A percentile compares a stretch with the other conserved stretches of the same genome.
phyloP scores from a whole-genome alignment of 2,329 filamentous ascomycete genomes.

The Sclerotiophoma versabilis region DNA sequence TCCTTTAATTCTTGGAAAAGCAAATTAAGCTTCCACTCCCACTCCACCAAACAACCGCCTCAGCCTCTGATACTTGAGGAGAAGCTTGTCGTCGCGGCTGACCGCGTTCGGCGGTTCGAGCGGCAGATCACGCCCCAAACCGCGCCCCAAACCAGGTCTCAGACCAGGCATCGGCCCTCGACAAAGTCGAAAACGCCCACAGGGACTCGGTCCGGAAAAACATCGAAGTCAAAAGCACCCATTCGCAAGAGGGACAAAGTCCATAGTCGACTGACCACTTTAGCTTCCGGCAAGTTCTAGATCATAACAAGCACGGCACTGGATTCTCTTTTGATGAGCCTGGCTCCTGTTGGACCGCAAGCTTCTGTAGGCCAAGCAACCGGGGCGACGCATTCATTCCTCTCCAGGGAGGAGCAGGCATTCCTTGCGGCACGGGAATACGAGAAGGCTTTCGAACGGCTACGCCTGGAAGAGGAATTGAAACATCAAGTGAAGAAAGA shows the following conservation, averaged over 20 bases:
- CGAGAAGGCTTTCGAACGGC: conserved; percentile 3
- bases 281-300: background rate
- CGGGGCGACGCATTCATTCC: background rate
- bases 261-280: background rate
- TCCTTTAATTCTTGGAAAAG: background rate
- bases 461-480: conserved; percentile 4
- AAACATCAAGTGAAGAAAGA: background rate
- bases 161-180: background rate
- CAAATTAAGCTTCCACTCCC: background rate
- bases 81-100: conserved; percentile 6
- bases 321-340: conserved; percentile 2
- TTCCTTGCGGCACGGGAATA: conserved; percentile 1
- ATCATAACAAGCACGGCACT: background rate
- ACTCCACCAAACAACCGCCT: background rate
- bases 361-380: background rate
- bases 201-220: background rate
- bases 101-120: conserved; percentile 8
- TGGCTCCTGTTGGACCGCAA: conserved; percentile 5
- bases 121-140: background rate
- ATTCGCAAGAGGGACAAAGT: background rate
- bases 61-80: conserved; percentile 3
- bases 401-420: conserved; percentile 10
- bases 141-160: background rate
- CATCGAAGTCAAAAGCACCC: background rate
- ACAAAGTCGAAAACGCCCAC: background rate